These are phyloP conservation scores for Tagetes patula DNA, from an alignment of 129 eudicot species.

Conservation along the genomic window DNA sequence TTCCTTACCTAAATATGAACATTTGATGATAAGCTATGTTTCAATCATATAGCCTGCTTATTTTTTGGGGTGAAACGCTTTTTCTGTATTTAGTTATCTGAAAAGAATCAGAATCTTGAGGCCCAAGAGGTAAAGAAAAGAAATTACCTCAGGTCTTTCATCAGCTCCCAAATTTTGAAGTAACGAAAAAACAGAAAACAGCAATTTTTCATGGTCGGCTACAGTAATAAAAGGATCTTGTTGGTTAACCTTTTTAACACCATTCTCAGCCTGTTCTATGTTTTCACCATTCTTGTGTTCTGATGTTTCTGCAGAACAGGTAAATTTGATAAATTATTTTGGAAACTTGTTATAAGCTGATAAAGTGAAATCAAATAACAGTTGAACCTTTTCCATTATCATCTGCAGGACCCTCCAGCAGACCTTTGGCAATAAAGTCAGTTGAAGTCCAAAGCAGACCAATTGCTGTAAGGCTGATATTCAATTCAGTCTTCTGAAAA, in stretches of 20 bases:
- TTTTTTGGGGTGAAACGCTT: not conserved
- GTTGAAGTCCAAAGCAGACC: conserved; percentile 96
- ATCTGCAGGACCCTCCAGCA: conserved; percentile 37
- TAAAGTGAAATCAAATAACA: conserved; percentile 15
- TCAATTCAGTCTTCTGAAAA: conserved; percentile 85
- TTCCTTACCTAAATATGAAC: conserved; percentile 78
- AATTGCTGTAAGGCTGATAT: conserved; percentile 93
- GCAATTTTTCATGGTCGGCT: conserved; percentile 66
- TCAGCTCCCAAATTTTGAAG: conserved; percentile 93
- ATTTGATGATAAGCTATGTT: not conserved
- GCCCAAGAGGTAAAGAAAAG: conserved; percentile 13
- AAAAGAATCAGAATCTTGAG: conserved; percentile 4
- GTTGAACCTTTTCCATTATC: conserved; percentile 52
- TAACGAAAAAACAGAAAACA: conserved; percentile 73
- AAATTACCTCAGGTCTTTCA: conserved; percentile 92
- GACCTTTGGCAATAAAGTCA: conserved; percentile 84
- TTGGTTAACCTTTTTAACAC: conserved; percentile 32
- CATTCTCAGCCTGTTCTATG: conserved; percentile 30
- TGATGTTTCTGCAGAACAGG: conserved; percentile 32
- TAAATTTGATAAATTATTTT: not conserved
- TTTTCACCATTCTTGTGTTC: conserved; percentile 42
- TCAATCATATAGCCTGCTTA: not conserved
- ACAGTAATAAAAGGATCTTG: conserved; percentile 38
- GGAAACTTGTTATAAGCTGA: conserved; percentile 3
- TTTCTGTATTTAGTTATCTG: not conserved